Evolutionary conservation across 148 eudicot genomes (phyloP), one percentile per base, ranked within the genome.

Genomic region (Vaccinium darrowii): DNA sequence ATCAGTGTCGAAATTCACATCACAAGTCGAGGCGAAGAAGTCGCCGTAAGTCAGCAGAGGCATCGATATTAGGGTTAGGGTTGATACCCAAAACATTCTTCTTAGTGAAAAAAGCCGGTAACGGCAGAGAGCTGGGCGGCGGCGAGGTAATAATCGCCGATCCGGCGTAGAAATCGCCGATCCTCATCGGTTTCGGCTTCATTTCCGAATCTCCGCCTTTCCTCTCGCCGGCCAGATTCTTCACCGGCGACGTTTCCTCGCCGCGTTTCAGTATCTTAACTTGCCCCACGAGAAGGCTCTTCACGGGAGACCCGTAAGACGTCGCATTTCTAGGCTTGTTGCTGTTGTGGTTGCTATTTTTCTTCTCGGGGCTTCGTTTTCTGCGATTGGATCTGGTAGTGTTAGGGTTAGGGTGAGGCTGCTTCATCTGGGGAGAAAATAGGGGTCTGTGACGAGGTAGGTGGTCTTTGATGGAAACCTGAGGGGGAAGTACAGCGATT

Each of bases 211-310:
- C 88, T 8, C 5, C 36, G 5, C 5, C 53, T n/a, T 75, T 75
- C 2, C 76, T 25, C 15, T 80, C 39, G 14, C 57, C 33, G 21
- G 43, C 65, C 36, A 52, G 76, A 51, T 56, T 80, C 52, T 86
- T 76, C 74, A 52, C 63, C 74, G 27, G 47, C 33, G 39, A 63
- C 53, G 58, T 18, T 47, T 76, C 81, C 25, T 91, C 90, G 1
- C 94, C 94, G 1, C 91, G 90, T 82, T 88, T 92, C 10, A 92
- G 81, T 78, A 92, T 92, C 87, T 90, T 91, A 25, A 92, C 78
- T 63, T 86, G 90, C 10, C 90, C 90, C 51, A 74, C 30, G 0
- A 54, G 85, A 0, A 87, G 86, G 3, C 36, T 62, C 23, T 82
- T 88, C 33, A 81, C 62, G 21, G 83, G 36, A 11, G 13, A 30